phyloP scores from a whole-genome alignment of 2,329 filamentous ascomycete species.

The Lizonia empirigonia region DNA sequence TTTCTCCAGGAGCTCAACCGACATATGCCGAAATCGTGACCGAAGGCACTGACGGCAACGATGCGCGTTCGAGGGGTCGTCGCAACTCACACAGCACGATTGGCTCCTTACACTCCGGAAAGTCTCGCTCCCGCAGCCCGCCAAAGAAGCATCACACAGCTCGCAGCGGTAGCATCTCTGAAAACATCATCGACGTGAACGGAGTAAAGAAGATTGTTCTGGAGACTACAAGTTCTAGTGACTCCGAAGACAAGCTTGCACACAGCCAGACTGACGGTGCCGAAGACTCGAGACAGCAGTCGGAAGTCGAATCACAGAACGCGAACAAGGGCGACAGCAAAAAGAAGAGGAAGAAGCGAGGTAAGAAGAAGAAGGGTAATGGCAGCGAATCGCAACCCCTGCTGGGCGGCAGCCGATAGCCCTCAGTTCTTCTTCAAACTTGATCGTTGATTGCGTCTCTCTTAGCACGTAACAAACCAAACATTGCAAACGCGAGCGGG shows the following conservation, averaged over 20 bases:
- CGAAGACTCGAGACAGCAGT: constrained; percentile 25
- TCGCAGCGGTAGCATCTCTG: constrained; percentile 77
- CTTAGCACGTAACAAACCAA: neutral
- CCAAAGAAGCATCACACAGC: constrained; percentile 56
- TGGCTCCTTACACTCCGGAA: constrained; percentile 37
- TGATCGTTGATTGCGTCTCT: constrained; percentile 1
- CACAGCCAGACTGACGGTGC: constrained; percentile 28
- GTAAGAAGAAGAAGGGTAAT: constrained; percentile 48
- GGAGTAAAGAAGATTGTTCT: constrained; percentile 78
- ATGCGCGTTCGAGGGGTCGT: constrained; percentile 20
- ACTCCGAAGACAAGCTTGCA: constrained; percentile 40
- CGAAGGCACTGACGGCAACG: constrained; percentile 21
- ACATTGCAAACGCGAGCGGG: neutral
- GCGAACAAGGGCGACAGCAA: constrained; percentile 42
- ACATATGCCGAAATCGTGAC: constrained; percentile 14
- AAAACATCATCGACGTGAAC: constrained; percentile 75
- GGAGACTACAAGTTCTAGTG: constrained; percentile 67
- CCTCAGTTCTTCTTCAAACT: constrained; percentile 6
- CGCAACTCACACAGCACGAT: constrained; percentile 41
- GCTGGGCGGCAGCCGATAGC: constrained; percentile 32
- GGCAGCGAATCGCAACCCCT: constrained; percentile 42
- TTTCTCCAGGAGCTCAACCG: constrained; percentile 28
- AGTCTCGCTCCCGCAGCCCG: constrained; percentile 31
- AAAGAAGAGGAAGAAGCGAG: constrained; percentile 43
- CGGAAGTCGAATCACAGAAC: constrained; percentile 30